Conservation (phyloP, 805 yeast species). For the Myxozyma udenii region DNA sequence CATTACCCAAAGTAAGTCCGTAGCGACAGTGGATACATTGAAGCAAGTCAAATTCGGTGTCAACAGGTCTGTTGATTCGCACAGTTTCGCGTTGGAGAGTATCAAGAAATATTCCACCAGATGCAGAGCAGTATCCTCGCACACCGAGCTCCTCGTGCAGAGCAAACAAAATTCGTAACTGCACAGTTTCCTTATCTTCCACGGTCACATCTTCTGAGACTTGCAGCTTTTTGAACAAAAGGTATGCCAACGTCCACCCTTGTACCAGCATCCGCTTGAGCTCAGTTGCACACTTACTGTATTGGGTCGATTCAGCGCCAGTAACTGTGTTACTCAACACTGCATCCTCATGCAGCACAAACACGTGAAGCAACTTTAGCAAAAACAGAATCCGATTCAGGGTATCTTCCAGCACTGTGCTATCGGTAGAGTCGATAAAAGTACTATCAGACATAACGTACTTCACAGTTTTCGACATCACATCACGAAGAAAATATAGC, state of each 20-base stretch:
- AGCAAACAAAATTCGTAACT: constrained; percentile 51
- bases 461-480: constrained; percentile 8
- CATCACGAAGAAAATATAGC: constrained; percentile 8
- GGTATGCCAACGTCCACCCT: constrained; percentile 37
- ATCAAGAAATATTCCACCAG: constrained; percentile 59
- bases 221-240: constrained; percentile 5
- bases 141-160: constrained; percentile 74
- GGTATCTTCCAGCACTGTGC: neutral
- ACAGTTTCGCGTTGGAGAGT: constrained; percentile 56
- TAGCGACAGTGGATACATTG: constrained; percentile 79
- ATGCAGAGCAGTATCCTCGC: constrained; percentile 63
- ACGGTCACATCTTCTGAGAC: constrained; percentile 27
- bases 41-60: constrained; percentile 64
- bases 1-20: constrained; percentile 58
- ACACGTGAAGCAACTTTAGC: constrained; percentile 39
- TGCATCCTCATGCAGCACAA: constrained; percentile 39
- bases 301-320: constrained; percentile 34
- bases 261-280: constrained; percentile 37
- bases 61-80: constrained; percentile 40
- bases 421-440: neutral
- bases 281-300: constrained; percentile 34
- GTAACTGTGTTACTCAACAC: constrained; percentile 34
- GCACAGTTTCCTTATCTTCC: constrained; percentile 6
- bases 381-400: constrained; percentile 32
- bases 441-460: constrained; percentile 6